Percentiles rank a stretch among this genome's conserved stretches.
Conservation (phyloP, 768 basidiomycete genomes). For the Tylopilus balloui region DNA sequence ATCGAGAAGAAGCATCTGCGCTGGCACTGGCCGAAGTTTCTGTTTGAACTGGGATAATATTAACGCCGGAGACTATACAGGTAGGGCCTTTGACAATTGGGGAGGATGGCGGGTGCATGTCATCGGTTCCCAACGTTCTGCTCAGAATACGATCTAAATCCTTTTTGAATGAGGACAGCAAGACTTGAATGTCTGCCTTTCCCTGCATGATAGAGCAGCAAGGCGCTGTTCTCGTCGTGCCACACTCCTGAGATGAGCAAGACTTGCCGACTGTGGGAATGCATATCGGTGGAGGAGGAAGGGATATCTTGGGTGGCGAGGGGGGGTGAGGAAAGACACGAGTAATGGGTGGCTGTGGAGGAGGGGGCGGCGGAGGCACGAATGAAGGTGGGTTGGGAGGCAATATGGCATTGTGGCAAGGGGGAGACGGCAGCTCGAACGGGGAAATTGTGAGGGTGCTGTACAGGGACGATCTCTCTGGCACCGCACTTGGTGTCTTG, state of each 20-base stretch:
- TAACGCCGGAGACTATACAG: background rate
- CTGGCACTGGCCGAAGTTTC: background rate
- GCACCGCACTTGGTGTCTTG: constrained; percentile 27
- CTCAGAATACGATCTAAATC: constrained; percentile 48
- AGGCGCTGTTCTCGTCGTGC: background rate
- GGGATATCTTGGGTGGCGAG: constrained; percentile 3
- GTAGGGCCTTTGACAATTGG: background rate
- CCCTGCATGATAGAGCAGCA: constrained; percentile 46
- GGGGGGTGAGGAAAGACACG: constrained; percentile 16
- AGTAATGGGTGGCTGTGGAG: constrained; percentile 14
- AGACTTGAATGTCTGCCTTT: constrained; percentile 44
- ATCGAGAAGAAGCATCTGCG: constrained; percentile 5
- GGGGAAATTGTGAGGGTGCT: background rate
- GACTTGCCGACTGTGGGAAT: background rate
- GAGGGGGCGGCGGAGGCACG: constrained; percentile 21
- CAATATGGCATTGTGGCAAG: background rate
- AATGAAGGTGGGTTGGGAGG: background rate
- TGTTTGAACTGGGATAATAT: background rate
- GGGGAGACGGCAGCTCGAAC: constrained; percentile 2
- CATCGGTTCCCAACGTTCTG: constrained; percentile 31
- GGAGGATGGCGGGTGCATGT: background rate
- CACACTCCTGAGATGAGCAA: background rate
- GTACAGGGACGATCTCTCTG: constrained; percentile 9
- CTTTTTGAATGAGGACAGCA: constrained; percentile 49
- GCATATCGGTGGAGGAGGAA: constrained; percentile 1